Evolutionary conservation across 2,329 filamentous ascomycete genomes (phyloP).

Genomic region (Polychaeton citri): DNA sequence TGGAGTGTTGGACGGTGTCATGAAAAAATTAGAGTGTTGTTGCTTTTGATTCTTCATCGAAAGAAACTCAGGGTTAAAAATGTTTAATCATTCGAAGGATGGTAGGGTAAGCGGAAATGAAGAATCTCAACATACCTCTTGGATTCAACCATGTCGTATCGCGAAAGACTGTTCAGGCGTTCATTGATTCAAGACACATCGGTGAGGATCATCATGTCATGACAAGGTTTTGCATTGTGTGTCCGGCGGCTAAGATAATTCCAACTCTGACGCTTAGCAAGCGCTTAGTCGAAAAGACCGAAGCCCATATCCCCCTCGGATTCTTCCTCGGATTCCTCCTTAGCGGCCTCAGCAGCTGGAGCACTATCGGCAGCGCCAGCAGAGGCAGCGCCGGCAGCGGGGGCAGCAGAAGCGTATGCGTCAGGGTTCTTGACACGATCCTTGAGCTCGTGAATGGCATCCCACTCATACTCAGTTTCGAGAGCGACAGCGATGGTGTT

Average conservation of each 20-base stretch:
- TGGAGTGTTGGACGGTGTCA: neutral
- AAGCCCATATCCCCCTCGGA: slow-evolving; percentile 44
- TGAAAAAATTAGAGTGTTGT: slow-evolving; percentile 61
- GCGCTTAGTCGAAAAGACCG: slow-evolving; percentile 40
- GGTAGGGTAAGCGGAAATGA: slow-evolving; percentile 2
- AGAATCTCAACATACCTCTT: slow-evolving; percentile 23
- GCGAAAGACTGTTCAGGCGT: slow-evolving; percentile 3
- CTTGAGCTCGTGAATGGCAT: slow-evolving; percentile 95
- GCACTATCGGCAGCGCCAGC: slow-evolving; percentile 38
- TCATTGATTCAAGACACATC: slow-evolving; percentile 1
- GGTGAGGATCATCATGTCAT: slow-evolving; percentile 3
- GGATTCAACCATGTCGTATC: slow-evolving; percentile 22
- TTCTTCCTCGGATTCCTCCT: slow-evolving; percentile 50
- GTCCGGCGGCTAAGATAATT: slow-evolving; percentile 6
- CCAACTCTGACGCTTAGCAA: slow-evolving; percentile 4
- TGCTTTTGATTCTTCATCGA: slow-evolving; percentile 47
- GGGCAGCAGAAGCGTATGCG: slow-evolving; percentile 75
- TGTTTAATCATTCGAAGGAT: slow-evolving; percentile 42
- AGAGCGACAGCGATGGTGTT: slow-evolving; percentile 82
- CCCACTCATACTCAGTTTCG: slow-evolving; percentile 84
- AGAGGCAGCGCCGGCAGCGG: slow-evolving; percentile 47
- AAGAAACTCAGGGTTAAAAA: slow-evolving; percentile 54
- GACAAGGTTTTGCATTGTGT: slow-evolving; percentile 10
- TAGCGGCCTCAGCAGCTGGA: slow-evolving; percentile 42
- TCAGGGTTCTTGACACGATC: slow-evolving; percentile 99